Percentiles rank a stretch among this genome's conserved stretches.
phyloP scores from a whole-genome alignment of 768 basidiomycete genomes.

The Leccinum disarticulatum region DNA sequence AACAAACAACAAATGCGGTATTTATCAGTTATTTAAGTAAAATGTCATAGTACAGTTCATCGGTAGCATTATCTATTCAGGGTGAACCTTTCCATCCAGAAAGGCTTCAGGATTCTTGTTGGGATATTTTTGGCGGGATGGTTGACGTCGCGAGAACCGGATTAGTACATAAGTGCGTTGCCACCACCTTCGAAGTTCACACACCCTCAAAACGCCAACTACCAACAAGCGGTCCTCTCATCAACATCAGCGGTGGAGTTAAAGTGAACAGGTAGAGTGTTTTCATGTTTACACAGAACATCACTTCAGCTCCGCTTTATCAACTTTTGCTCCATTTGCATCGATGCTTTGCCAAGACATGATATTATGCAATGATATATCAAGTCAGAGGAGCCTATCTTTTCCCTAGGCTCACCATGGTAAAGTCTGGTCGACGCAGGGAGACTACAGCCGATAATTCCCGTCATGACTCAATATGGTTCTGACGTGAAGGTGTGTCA shows the following conservation, averaged over 20 bases:
- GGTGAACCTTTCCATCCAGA: not conserved
- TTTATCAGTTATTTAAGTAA: not conserved
- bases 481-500: not conserved
- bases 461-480: not conserved
- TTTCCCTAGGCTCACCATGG: not conserved
- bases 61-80: not conserved
- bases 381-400: not conserved
- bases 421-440: not conserved
- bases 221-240: not conserved
- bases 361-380: not conserved
- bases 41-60: not conserved
- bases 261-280: not conserved
- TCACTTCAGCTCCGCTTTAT: not conserved
- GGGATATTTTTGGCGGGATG: not conserved
- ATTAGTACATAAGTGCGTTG: too few relatives aligned
- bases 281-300: not conserved
- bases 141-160: too few relatives aligned
- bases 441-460: not conserved
- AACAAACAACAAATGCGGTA: not conserved
- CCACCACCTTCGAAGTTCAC: not conserved
- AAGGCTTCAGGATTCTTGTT: not conserved
- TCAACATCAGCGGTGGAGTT: not conserved
- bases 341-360: not conserved
- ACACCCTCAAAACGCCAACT: not conserved
- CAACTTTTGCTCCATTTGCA: not conserved